Evolutionary conservation across 2,329 filamentous ascomycete species (phyloP).

Genomic region (Talaromyces piceae): DNA sequence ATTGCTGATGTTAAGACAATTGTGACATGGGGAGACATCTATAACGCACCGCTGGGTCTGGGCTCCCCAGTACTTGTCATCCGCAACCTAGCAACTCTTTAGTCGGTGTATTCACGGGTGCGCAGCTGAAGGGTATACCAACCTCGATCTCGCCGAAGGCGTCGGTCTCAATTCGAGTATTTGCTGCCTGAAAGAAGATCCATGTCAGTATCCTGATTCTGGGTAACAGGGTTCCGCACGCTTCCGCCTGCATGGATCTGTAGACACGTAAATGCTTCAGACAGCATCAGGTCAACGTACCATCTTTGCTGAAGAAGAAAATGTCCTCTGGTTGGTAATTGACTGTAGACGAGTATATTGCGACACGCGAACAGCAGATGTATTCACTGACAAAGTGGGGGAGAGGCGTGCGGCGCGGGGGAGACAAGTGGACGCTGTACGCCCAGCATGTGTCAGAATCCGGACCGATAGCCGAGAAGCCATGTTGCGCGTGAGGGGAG

Average conservation of each 20-base stretch:
- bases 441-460: slow-evolving; percentile 27
- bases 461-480: slow-evolving; percentile 12
- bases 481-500: slow-evolving; percentile 3
- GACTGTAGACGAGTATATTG: slow-evolving; percentile 33
- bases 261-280: background rate
- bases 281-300: slow-evolving; percentile 16
- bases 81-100: slow-evolving; percentile 50
- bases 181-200: slow-evolving; percentile 24
- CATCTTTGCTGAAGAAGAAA: slow-evolving; percentile 32
- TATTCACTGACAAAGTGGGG: slow-evolving; percentile 20
- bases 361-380: slow-evolving; percentile 19
- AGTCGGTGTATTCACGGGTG: slow-evolving; percentile 4
- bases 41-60: slow-evolving; percentile 71
- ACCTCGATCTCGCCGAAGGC: slow-evolving; percentile 91
- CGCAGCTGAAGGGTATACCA: slow-evolving; percentile 13
- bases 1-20: background rate
- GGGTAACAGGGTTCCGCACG: background rate
- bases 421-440: slow-evolving; percentile 25
- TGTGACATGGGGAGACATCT: background rate
- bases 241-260: background rate
- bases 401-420: slow-evolving; percentile 21
- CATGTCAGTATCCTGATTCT: background rate
- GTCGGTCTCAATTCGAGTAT: slow-evolving; percentile 81
- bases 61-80: slow-evolving; percentile 96
- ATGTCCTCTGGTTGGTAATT: slow-evolving; percentile 28